Evolutionary conservation across 78 protist genomes (phyloP).

Genomic region (Anaeramoeba flamelloides): DNA sequence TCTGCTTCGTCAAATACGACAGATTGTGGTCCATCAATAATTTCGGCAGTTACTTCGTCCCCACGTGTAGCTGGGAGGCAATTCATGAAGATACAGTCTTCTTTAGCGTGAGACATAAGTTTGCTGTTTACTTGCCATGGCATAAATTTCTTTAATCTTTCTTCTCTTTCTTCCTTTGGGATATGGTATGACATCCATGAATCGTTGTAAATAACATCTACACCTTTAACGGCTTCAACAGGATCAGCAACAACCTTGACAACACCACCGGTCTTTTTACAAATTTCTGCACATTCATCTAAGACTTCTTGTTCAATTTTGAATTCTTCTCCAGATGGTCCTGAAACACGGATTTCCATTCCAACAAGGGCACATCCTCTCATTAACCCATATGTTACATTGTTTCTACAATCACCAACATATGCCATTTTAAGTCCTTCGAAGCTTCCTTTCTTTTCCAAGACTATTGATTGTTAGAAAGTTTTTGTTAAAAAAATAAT

Average conservation of each 20-base stretch:
- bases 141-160: slow-evolving; percentile 14
- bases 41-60: slow-evolving; percentile 48
- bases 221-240: slow-evolving; percentile 27
- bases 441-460: slow-evolving; percentile 18
- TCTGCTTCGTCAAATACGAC: slow-evolving; percentile 53
- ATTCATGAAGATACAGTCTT: slow-evolving; percentile 48
- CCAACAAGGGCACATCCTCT: slow-evolving; percentile 36
- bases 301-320: slow-evolving; percentile 21
- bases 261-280: slow-evolving; percentile 12
- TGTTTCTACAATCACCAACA: slow-evolving; percentile 44
- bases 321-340: slow-evolving; percentile 25
- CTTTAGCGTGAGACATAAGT: slow-evolving; percentile 27
- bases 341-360: slow-evolving; percentile 24
- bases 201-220: slow-evolving; percentile 45
- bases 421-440: slow-evolving; percentile 39
- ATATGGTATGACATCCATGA: slow-evolving; percentile 57
- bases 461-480: too few species aligned
- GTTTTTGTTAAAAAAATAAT: too few species aligned
- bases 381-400: slow-evolving; percentile 59
- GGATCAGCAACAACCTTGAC: slow-evolving; percentile 2
- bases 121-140: slow-evolving; percentile 38
- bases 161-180: slow-evolving; percentile 18
- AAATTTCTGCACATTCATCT: slow-evolving; percentile 23
- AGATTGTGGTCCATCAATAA: slow-evolving; percentile 44
- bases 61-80: slow-evolving; percentile 55